Evolutionary conservation across 2,329 filamentous ascomycete genomes (phyloP).

Genomic region (Myriosclerotinia duriaeana): DNA sequence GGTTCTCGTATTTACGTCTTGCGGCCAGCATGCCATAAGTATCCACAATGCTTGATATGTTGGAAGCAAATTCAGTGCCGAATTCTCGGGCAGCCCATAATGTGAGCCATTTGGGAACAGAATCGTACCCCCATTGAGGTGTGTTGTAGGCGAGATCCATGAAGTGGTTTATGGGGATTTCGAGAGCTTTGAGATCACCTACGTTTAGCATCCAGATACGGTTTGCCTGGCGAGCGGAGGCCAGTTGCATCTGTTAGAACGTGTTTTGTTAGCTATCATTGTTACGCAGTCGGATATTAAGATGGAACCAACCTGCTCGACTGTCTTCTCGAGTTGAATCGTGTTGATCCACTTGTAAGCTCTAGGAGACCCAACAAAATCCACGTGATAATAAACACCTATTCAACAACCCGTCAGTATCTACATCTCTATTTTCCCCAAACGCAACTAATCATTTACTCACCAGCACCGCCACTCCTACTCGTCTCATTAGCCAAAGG

Average conservation of each 20-base stretch:
- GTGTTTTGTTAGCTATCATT: not conserved
- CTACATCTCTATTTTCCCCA: not conserved
- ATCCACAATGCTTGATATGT: conserved; percentile 53
- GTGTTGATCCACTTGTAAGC: conserved; percentile 64
- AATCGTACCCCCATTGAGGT: conserved; percentile 54
- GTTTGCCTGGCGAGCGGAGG: conserved; percentile 55
- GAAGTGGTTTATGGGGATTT: conserved; percentile 66
- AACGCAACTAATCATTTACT: conserved; percentile 8
- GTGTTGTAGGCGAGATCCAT: conserved; percentile 68
- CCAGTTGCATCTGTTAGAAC: conserved; percentile 55
- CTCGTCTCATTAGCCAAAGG: conserved; percentile 59
- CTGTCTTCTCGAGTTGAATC: conserved; percentile 63
- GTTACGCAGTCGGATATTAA: too few species aligned
- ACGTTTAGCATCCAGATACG: conserved; percentile 63
- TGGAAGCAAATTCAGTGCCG: conserved; percentile 47
- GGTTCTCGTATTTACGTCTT: conserved; percentile 61
- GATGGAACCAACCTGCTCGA: conserved; percentile 49
- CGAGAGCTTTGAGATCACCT: conserved; percentile 60
- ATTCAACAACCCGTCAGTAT: conserved; percentile 1
- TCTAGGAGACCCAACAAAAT: conserved; percentile 51
- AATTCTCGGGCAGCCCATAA: conserved; percentile 60
- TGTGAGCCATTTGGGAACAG: conserved; percentile 55
- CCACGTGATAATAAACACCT: conserved; percentile 60
- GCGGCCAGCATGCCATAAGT: conserved; percentile 58
- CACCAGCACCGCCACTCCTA: conserved; percentile 60